Conservation (phyloP, 768 basidiomycete genomes). For the Russula sp. region DNA sequence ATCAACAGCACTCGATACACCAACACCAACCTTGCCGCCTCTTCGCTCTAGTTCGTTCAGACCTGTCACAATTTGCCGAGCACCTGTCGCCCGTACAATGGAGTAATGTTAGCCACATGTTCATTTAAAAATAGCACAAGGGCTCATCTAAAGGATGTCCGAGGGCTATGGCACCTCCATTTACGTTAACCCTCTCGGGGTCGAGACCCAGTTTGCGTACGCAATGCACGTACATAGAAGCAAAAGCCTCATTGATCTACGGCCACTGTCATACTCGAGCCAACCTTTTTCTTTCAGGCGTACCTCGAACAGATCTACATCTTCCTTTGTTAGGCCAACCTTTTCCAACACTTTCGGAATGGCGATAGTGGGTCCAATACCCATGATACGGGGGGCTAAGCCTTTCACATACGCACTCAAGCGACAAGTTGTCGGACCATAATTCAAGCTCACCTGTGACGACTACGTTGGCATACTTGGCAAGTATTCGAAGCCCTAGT, state of each 20-base stretch:
- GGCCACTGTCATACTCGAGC: background rate
- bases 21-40: conserved; percentile 50
- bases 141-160: conserved; percentile 77
- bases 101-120: conserved; percentile 19
- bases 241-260: conserved; percentile 90
- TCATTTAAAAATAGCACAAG: background rate
- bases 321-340: conserved; percentile 54
- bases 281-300: conserved; percentile 1
- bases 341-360: conserved; percentile 71
- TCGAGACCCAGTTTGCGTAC: conserved; percentile 58
- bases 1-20: background rate
- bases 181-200: conserved; percentile 70
- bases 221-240: conserved; percentile 73
- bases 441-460: conserved; percentile 43
- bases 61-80: conserved; percentile 78
- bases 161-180: conserved; percentile 85
- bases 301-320: conserved; percentile 79
- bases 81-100: conserved; percentile 67
- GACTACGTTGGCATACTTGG: conserved; percentile 67
- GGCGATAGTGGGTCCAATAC: conserved; percentile 76
- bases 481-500: conserved; percentile 65
- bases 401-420: conserved; percentile 35
- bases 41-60: conserved; percentile 65
- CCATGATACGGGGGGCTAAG: conserved; percentile 78
- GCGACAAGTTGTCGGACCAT: background rate